Conservation (phyloP, 352 stramenopile genomes). For the Pythium chondricola region DNA sequence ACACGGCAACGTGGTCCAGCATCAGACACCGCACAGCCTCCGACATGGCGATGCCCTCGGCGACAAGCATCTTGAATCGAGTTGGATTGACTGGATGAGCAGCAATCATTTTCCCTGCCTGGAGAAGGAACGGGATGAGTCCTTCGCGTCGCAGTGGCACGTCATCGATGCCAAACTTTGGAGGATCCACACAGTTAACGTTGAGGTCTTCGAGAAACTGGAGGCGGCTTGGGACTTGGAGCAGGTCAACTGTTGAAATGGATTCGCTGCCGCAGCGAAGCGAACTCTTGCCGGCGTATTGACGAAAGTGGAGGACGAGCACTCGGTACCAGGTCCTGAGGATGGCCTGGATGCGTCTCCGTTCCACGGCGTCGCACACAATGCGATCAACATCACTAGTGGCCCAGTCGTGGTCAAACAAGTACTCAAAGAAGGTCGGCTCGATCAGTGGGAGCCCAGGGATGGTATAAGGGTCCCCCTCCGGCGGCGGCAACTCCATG, state of each 20-base stretch:
- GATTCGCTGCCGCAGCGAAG: constrained; percentile 11
- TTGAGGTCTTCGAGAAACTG: constrained; percentile 59
- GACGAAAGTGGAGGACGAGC: constrained; percentile 58
- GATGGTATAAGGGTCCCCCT: constrained; percentile 25
- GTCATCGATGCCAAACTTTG: constrained; percentile 41
- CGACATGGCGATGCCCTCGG: constrained; percentile 58
- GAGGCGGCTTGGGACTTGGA: constrained; percentile 41
- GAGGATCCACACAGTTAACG: constrained; percentile 37
- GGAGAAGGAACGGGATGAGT: constrained; percentile 43
- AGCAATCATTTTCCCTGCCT: constrained; percentile 39
- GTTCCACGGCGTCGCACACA: constrained; percentile 61
- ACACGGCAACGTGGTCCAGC: constrained; percentile 43
- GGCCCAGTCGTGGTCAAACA: constrained; percentile 55
- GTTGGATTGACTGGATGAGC: constrained; percentile 30
- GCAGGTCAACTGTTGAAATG: constrained; percentile 18
- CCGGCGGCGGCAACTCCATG: constrained; percentile 9
- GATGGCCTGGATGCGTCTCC: constrained; percentile 39
- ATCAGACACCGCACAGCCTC: constrained; percentile 42
- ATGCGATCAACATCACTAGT: constrained; percentile 40
- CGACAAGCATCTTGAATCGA: constrained; percentile 28
- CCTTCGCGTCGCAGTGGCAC: constrained; percentile 36
- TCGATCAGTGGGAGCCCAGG: constrained; percentile 22
- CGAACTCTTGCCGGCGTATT: constrained; percentile 31
- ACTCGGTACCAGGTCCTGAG: constrained; percentile 46
- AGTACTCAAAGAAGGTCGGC: constrained; percentile 24